Base-by-base conservation (phyloP, 2,329 filamentous ascomycete species). In the Clonostachys rhizophaga region DNA sequence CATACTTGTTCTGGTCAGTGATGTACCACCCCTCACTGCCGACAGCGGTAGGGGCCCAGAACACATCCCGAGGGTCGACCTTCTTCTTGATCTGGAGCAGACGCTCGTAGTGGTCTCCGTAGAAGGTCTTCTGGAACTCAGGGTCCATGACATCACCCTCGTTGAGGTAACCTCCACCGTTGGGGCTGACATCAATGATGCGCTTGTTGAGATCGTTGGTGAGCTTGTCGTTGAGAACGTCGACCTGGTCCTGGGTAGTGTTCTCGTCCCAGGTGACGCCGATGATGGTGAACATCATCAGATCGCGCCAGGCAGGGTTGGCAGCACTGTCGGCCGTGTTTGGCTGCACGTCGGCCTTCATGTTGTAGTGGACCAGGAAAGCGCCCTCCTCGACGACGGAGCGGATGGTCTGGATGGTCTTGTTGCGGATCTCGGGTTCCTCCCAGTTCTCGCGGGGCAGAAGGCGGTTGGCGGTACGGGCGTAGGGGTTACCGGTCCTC, bases 251-350 rank as follows among this genome's bases (percentile, higher is more conserved):
- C 43, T 54, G 50, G 34, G 55, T 18, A 1, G 51, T 55, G 3
- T 49, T 17, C 5, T 14, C 40, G 35, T 50, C 50, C 55, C 55
- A 58, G 43, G 47, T 46, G 6, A 50, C 42, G 5, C 54, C 54
- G 33, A 55, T 52, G 50, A 69, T 69, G 43, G 54, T 54, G 46
- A 65, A 64, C 58, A 69, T 57, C 34, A 60, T 54, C 8, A 65
- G 63, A 1, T 64, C 62, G n/a, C 74, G 62, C 72, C 73, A 78
- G 1, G 71, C 73, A 1, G 72, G 73, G 45, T 68, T 67, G n/a
- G 66, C 57, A 6, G 68, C 62, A 17, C 66, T 70, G 39, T 59
- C 55, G 10, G 60, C 46, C 2, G 54, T 52, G 39, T 47, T 42
- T 5, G 49, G 45, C 14, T 51, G 53, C 33, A 42, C 49, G n/a